Conservation (phyloP, 441 rosid genomes). For the Manihot esculenta region DNA sequence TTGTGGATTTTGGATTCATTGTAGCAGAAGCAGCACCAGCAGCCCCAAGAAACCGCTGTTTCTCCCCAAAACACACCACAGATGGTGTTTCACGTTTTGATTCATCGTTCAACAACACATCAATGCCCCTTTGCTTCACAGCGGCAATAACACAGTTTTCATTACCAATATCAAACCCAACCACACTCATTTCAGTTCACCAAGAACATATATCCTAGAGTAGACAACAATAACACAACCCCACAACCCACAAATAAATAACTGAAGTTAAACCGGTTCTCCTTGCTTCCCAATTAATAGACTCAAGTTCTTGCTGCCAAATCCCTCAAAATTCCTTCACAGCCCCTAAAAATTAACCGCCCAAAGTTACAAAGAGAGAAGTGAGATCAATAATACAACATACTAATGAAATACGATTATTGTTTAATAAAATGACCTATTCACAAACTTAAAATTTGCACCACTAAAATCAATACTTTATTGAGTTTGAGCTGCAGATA, state of each 20-base stretch:
- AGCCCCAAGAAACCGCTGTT: constrained; percentile 84
- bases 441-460: neutral
- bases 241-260: constrained; percentile 5
- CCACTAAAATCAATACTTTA: neutral
- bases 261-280: constrained; percentile 2
- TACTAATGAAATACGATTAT: neutral
- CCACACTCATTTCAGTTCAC: constrained; percentile 60
- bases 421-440: neutral
- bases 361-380: constrained; percentile 2
- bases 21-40: constrained; percentile 84
- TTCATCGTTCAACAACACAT: constrained; percentile 88
- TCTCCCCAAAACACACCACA: constrained; percentile 86
- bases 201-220: neutral
- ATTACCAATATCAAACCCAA: constrained; percentile 92
- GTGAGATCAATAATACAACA: neutral
- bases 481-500: neutral
- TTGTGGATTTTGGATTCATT: constrained; percentile 80
- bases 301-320: neutral
- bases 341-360: neutral
- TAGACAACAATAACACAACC: constrained; percentile 10
- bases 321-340: constrained; percentile 12
- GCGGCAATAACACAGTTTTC: constrained; percentile 83
- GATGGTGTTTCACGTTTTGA: constrained; percentile 85
- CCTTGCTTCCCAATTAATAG: neutral
- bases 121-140: constrained; percentile 85